phyloP scores from a whole-genome alignment of 2,329 filamentous ascomycete species.

The Fusarium fujikuroi region DNA sequence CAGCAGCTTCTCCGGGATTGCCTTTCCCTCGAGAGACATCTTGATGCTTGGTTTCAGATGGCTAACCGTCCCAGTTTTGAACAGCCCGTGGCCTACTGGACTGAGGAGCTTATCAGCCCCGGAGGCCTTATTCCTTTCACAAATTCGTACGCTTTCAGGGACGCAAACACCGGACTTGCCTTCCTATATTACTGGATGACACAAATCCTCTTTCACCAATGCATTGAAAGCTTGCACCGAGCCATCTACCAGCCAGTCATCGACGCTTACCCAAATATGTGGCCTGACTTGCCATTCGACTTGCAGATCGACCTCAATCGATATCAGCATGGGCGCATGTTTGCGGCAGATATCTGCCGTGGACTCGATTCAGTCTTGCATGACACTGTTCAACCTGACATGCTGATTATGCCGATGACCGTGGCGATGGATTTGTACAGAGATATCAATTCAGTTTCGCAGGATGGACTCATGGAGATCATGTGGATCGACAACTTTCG shows the following conservation, averaged over 20 bases:
- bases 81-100: conserved; percentile 54
- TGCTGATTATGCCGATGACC: conserved; percentile 56
- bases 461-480: conserved; percentile 57
- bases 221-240: conserved; percentile 58
- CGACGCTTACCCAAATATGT: conserved; percentile 53
- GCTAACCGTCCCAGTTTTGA: conserved; percentile 44
- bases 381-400: conserved; percentile 58
- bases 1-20: conserved; percentile 61
- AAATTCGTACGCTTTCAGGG: conserved; percentile 57
- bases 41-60: conserved; percentile 59
- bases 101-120: conserved; percentile 46
- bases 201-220: conserved; percentile 61
- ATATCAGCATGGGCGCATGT: conserved; percentile 57
- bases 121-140: conserved; percentile 56
- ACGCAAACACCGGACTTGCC: conserved; percentile 56
- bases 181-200: conserved; percentile 66
- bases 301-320: conserved; percentile 54
- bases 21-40: conserved; percentile 58
- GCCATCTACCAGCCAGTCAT: conserved; percentile 57
- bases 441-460: conserved; percentile 51
- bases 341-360: conserved; percentile 62
- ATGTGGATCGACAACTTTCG: conserved; percentile 61
- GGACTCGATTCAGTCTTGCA: conserved; percentile 60
- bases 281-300: conserved; percentile 52
- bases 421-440: conserved; percentile 57